Base-by-base conservation (phyloP, 2,329 filamentous ascomycete species). In the Colletotrichum noveboracense region DNA sequence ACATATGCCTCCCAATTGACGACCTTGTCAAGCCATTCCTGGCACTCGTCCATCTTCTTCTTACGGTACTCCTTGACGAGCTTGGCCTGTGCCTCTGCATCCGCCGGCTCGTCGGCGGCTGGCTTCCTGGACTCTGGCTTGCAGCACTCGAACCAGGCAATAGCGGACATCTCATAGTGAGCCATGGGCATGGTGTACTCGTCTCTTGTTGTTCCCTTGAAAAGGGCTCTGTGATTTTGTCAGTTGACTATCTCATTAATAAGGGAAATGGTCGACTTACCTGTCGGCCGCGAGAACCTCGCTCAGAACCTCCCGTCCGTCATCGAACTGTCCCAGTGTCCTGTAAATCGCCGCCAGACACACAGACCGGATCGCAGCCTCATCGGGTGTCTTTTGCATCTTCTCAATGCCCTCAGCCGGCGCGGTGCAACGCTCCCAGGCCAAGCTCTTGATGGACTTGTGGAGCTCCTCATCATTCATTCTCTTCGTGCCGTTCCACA, bases 401-500 rank as follows among this genome's bases (percentile, higher is more conserved):
- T 86, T 87, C 2, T 82, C 83, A 1, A 87, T 78, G 0, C 82
- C 83, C 58, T 88, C 86, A 0, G 83, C 80, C 6, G 83, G 77
- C 7, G 85, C 86, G 1, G 91, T 91, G 64, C 91, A 93, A 85
- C 95, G 84, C 26, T 87, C 85, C 91, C 91, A 98, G 0, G 88
- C 86, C 13, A 98, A 85, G n/a, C 90, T 89, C 1, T 82, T 84
- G 48, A 95, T 82, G 0, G 92, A 94, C 56, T 88, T 85, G 64
- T 93, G 87, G 16, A 98, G 87, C 75, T 96, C 91, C 0, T 86
- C 85, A 1, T 85, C 80, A 3, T 90, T 87, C 95, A 98, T 97
- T 70, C 95, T 92, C 84, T 95, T 96, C 79, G 92, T 92, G 1
- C 96, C 96, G 81, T 95, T 96, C 96, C 96, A 98, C 80, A 98